Base-by-base conservation (phyloP, 768 basidiomycete species). In the Tylopilus intermedius region DNA sequence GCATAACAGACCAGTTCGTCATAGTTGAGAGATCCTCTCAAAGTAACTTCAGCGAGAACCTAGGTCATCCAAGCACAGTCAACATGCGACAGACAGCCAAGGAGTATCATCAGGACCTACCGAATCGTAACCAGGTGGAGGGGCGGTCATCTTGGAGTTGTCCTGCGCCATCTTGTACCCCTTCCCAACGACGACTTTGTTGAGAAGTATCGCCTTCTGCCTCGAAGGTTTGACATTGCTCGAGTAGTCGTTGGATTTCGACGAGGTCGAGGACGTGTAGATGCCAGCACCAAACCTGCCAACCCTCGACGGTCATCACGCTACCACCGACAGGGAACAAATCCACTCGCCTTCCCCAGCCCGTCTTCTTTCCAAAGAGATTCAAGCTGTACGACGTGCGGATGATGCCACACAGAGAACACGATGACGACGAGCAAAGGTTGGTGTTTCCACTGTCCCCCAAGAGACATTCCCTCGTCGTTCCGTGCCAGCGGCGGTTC, bases 201-300 rank as follows among this genome's bases (percentile, higher is more conserved):
- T 87, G 49, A 88, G 68, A n/a, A 88, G 74, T 37, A 88, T 83
- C 0, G 81, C 81, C 58, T 85, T 85, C 56, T 79, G 66, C 15
- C 67, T 65, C 0, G 82, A 85, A 40, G 75, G 68, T 54, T 76
- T 78, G 48, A 76, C 72, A 54, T 84, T 85, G 47, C 71, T 73
- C 10, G 84, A 84, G 62, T 88, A 88, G 66, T 88, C 85, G 54
- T 86, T 82, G 15, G 85, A 84, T 78, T 87, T 87, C 7, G 85
- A 87, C n/a, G 86, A 86, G 1, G 85, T 87, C n/a, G 83, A 82
- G 5, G 84, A 84, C 1, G 84, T 86, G 62, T 86, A 87, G 39
- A 86, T 82, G 24, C 85, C 85, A 35, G 79, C 78, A 24, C 85
- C 85, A 46, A 86, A 86, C 54, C 84, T 85, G 57, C 18, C 50